Evolutionary conservation across 2,329 filamentous ascomycete genomes (phyloP).

Genomic region (Talaromyces verruculosus): DNA sequence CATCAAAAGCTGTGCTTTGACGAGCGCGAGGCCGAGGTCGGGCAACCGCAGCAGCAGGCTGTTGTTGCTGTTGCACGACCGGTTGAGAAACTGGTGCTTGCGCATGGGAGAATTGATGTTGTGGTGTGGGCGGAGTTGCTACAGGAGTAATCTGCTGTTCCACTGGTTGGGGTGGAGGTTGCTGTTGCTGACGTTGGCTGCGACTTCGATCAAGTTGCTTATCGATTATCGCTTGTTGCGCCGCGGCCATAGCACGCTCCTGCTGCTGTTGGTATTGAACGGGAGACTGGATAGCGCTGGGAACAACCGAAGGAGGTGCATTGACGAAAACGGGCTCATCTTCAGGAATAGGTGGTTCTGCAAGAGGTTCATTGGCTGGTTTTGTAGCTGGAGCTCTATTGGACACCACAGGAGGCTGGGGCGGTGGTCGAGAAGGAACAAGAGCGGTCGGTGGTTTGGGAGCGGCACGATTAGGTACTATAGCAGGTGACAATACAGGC

Average conservation of each 20-base stretch:
- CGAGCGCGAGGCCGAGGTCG: constrained; percentile 75
- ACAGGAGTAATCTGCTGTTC: constrained; percentile 31
- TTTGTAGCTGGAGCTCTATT: constrained; percentile 29
- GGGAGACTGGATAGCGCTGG: constrained; percentile 41
- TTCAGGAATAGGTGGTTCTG: constrained; percentile 55
- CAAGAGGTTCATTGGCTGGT: constrained; percentile 55
- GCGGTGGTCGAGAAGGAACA: constrained; percentile 44
- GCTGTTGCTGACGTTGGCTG: constrained; percentile 66
- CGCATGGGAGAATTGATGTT: constrained; percentile 17
- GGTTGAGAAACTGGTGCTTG: constrained; percentile 10
- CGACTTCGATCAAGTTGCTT: constrained; percentile 68
- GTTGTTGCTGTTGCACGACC: constrained; percentile 30
- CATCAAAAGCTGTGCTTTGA: constrained; percentile 77
- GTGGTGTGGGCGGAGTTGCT: constrained; percentile 10
- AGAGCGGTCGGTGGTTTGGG: constrained; percentile 72
- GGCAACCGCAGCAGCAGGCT: constrained; percentile 55
- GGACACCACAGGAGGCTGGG: constrained; percentile 45
- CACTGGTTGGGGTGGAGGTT: constrained; percentile 54
- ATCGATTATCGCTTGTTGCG: constrained; percentile 72
- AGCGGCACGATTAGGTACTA: constrained; percentile 75
- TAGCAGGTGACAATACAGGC: constrained; percentile 46
- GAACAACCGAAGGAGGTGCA: not conserved
- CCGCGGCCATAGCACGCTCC: constrained; percentile 76
- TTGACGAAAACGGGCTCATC: constrained; percentile 49
- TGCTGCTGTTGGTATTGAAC: constrained; percentile 67